These are phyloP conservation scores for Dryas drummondii DNA, from an alignment of 306 rosid genomes.

Conservation along the genomic window DNA sequence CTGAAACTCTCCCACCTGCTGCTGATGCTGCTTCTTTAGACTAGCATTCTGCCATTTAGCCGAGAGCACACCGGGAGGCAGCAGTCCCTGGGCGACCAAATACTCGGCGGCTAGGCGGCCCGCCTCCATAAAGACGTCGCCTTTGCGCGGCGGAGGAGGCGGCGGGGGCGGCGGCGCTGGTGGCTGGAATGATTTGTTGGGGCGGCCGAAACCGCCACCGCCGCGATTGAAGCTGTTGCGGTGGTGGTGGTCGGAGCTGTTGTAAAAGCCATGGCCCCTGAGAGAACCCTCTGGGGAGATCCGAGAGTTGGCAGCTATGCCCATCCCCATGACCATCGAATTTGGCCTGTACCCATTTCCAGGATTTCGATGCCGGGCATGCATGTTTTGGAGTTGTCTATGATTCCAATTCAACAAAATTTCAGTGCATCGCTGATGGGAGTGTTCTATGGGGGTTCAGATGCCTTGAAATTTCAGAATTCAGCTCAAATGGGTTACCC, in stretches of 20 bases:
- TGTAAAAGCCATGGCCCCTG: constrained; percentile 37
- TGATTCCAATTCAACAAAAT: background rate
- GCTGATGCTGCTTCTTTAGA: constrained; percentile 42
- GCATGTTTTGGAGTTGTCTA: constrained; percentile 13
- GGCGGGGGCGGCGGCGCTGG: constrained; percentile 20
- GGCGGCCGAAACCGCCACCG: constrained; percentile 41
- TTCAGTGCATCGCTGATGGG: background rate
- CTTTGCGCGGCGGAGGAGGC: constrained; percentile 33
- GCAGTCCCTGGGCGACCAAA: constrained; percentile 77
- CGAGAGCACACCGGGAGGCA: constrained; percentile 58
- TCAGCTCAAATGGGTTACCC: constrained; percentile 2
- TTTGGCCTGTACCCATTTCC: constrained; percentile 62
- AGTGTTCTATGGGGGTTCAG: background rate
- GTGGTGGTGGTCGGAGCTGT: constrained; percentile 31
- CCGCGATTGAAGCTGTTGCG: constrained; percentile 36
- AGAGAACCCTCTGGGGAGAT: constrained; percentile 45
- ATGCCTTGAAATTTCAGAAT: background rate
- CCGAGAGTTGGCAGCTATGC: constrained; percentile 34
- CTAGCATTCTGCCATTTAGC: constrained; percentile 47
- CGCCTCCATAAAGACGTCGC: constrained; percentile 77
- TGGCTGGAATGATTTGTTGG: constrained; percentile 43
- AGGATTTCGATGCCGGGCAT: constrained; percentile 50
- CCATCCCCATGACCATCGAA: constrained; percentile 42
- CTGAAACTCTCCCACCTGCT: constrained; percentile 31
- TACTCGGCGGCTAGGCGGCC: constrained; percentile 94